phyloP scores from a whole-genome alignment of 176 grass and related monocot genomes.

The Carex scoparia region DNA sequence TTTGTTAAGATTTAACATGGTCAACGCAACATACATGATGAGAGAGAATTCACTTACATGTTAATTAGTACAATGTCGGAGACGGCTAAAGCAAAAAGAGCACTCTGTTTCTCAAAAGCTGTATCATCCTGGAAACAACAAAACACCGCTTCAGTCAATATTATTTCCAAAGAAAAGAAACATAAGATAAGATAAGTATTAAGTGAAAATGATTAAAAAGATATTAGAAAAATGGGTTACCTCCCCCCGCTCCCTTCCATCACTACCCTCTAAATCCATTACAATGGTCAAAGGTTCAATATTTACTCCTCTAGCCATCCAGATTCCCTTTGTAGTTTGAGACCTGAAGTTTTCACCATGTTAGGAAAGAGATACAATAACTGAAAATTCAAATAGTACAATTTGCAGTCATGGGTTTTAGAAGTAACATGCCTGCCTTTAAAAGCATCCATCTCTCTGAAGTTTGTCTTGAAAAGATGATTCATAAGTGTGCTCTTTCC shows the following conservation, averaged over 20 bases:
- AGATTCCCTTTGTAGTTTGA: slow-evolving; percentile 97
- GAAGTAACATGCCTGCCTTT: slow-evolving; percentile 69
- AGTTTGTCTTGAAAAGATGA: slow-evolving; percentile 84
- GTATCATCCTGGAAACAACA: slow-evolving; percentile 79
- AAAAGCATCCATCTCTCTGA: slow-evolving; percentile 98
- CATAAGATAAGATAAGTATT: neutral
- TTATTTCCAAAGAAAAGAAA: neutral
- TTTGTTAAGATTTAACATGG: neutral
- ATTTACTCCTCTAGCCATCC: slow-evolving; percentile 63
- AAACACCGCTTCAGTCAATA: neutral
- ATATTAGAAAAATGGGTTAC: slow-evolving; percentile 27
- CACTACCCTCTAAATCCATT: slow-evolving; percentile 99
- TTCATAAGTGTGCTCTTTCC: slow-evolving; percentile 99
- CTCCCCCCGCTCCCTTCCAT: slow-evolving; percentile 99
- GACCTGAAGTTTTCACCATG: slow-evolving; percentile 50
- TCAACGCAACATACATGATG: neutral
- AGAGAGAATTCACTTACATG: slow-evolving; percentile 57
- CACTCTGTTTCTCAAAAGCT: slow-evolving; percentile 98
- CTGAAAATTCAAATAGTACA: slow-evolving; percentile 15
- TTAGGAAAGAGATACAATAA: neutral
- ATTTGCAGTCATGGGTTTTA: neutral
- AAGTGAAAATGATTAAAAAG: neutral
- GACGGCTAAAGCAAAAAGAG: slow-evolving; percentile 94
- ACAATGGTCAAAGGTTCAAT: slow-evolving; percentile 91
- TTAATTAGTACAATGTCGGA: slow-evolving; percentile 98